A percentile compares a stretch with the other conserved stretches of the same genome.
Conservation (phyloP, 2,329 filamentous ascomycete genomes). For the Hypoxylon sp. region DNA sequence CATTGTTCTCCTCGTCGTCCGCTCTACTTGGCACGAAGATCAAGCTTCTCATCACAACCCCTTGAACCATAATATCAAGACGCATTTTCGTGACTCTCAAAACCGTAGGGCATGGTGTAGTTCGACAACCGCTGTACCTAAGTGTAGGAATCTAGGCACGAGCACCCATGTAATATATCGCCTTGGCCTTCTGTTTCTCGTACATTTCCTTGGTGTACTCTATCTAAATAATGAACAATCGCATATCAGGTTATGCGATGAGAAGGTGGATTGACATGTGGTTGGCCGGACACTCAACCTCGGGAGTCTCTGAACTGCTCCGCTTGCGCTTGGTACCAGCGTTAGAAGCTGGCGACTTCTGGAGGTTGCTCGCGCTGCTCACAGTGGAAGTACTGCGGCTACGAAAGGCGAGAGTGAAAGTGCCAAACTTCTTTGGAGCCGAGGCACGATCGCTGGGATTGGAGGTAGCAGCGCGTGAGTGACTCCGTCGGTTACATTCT, state of each 20-base stretch:
- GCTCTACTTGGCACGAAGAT: no score
- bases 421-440: neutral
- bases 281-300: neutral
- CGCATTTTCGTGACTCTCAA: no score
- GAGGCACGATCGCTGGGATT: neutral
- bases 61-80: no score
- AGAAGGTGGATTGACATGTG: neutral
- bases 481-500: neutral
- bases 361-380: neutral
- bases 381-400: neutral
- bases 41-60: no score
- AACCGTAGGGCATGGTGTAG: no score
- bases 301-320: neutral
- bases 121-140: no score
- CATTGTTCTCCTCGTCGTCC: no score
- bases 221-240: neutral
- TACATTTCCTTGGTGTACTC: neutral
- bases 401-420: no score
- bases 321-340: neutral
- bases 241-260: neutral
- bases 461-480: neutral
- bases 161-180: no score
- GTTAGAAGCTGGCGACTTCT: neutral
- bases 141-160: no score
- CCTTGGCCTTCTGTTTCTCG: neutral